phyloP scores from a whole-genome alignment of 192 early-diverging fungal genomes.

The Coemansia sp. region DNA sequence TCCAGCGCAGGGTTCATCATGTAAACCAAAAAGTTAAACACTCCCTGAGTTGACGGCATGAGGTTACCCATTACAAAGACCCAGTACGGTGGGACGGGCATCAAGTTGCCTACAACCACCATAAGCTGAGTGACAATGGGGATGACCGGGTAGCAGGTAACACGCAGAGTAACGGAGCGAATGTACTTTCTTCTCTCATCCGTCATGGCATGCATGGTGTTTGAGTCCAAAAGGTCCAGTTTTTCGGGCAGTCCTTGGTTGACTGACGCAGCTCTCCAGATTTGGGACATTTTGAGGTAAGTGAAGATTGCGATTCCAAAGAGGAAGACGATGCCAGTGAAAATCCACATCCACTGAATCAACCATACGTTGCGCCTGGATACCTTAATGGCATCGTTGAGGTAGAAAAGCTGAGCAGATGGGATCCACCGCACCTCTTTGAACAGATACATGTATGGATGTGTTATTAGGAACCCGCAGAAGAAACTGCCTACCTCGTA shows the following conservation, averaged over 20 bases:
- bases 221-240: slow-evolving; percentile 11
- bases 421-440: background rate
- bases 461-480: slow-evolving; percentile 4
- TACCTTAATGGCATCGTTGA: background rate
- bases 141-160: slow-evolving; percentile 19
- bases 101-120: slow-evolving; percentile 3
- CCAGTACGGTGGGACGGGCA: slow-evolving; percentile 9
- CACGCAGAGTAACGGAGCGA: slow-evolving; percentile 8
- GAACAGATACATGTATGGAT: slow-evolving; percentile 12
- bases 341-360: slow-evolving; percentile 3
- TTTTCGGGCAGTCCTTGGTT: slow-evolving; percentile 9
- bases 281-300: slow-evolving; percentile 5
- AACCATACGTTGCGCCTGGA: background rate
- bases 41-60: slow-evolving; percentile 14
- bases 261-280: slow-evolving; percentile 1
- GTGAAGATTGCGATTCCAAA: slow-evolving; percentile 3
- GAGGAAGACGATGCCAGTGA: slow-evolving; percentile 1
- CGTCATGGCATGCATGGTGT: slow-evolving; percentile 1
- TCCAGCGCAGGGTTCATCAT: slow-evolving; percentile 18
- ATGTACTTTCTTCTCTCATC: slow-evolving; percentile 4
- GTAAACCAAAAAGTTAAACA: slow-evolving; percentile 19
- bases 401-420: background rate
- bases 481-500: slow-evolving; percentile 5
- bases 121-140: slow-evolving; percentile 7
- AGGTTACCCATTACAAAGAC: slow-evolving; percentile 13